phyloP scores from a whole-genome alignment of 148 eudicot genomes.

The Rheum nobile region DNA sequence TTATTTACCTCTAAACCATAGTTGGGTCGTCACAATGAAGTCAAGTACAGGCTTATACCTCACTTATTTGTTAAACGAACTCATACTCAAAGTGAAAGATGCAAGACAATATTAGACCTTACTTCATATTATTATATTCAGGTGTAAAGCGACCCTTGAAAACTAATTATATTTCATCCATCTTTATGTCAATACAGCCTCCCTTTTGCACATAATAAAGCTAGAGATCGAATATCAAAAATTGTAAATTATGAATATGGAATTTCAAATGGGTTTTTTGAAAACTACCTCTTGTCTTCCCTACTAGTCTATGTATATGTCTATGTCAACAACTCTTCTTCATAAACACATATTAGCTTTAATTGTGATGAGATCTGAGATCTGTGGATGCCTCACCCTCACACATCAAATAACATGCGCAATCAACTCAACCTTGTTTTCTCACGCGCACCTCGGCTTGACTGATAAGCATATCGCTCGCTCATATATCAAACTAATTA shows the following conservation, averaged over 20 bases:
- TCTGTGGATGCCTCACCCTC: background rate
- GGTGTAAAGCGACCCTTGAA: too few species aligned
- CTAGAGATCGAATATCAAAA: background rate
- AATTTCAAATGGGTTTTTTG: background rate
- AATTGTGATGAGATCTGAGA: background rate
- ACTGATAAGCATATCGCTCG: too few species aligned
- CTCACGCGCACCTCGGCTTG: background rate
- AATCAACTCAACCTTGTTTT: background rate
- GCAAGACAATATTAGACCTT: too few species aligned
- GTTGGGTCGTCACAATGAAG: too few species aligned
- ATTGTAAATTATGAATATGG: too few species aligned
- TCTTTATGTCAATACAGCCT: background rate
- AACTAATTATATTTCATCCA: background rate
- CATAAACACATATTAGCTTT: background rate
- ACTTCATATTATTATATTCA: too few species aligned
- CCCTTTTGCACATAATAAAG: background rate
- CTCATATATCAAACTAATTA: too few species aligned
- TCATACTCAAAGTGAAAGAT: too few species aligned
- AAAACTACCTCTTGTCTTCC: background rate
- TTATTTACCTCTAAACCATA: too few species aligned
- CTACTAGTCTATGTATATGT: background rate
- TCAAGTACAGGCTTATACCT: too few species aligned
- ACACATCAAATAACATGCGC: background rate
- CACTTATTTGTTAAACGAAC: too few species aligned
- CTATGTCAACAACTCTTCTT: too few species aligned